Evolutionary conservation across 1,139 yeast genomes (phyloP).

Genomic region (Taphrina betulina): DNA sequence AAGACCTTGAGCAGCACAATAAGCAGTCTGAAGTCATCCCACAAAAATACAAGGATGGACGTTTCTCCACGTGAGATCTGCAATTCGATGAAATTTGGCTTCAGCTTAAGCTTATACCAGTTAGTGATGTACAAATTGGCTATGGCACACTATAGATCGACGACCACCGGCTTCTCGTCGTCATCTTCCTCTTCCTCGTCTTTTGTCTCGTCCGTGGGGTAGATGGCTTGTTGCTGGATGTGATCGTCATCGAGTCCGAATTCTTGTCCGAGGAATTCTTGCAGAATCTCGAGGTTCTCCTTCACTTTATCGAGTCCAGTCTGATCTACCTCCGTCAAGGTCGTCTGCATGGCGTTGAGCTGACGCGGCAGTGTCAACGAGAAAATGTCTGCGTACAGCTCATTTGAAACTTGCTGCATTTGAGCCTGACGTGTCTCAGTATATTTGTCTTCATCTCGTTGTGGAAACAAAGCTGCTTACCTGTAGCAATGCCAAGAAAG

Average conservation of each 20-base stretch:
- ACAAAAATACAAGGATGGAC: too few species aligned
- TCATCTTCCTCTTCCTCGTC: conserved; percentile 9
- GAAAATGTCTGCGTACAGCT: conserved; percentile 18
- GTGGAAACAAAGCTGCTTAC: too few species aligned
- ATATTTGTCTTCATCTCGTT: too few species aligned
- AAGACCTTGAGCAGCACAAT: too few species aligned
- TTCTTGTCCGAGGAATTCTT: conserved; percentile 1
- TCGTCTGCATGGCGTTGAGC: not conserved
- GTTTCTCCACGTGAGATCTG: too few species aligned
- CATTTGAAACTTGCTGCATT: conserved; percentile 22
- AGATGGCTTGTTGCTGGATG: conserved; percentile 8
- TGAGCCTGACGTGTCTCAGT: conserved; percentile 14
- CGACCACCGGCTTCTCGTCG: conserved; percentile 25
- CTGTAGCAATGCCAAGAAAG: conserved; percentile 7
- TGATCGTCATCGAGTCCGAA: conserved; percentile 2
- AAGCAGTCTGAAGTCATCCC: too few species aligned
- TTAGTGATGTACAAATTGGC: too few species aligned
- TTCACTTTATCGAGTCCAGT: not conserved
- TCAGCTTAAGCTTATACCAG: too few species aligned
- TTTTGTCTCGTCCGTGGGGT: conserved; percentile 4
- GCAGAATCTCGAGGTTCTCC: conserved; percentile 10
- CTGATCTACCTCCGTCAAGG: conserved; percentile 7
- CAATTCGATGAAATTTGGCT: too few species aligned
- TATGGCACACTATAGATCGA: conserved; percentile 7
- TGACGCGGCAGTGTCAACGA: conserved; percentile 16